phyloP scores from a whole-genome alignment of 306 rosid species.

The Trifolium dubium region DNA sequence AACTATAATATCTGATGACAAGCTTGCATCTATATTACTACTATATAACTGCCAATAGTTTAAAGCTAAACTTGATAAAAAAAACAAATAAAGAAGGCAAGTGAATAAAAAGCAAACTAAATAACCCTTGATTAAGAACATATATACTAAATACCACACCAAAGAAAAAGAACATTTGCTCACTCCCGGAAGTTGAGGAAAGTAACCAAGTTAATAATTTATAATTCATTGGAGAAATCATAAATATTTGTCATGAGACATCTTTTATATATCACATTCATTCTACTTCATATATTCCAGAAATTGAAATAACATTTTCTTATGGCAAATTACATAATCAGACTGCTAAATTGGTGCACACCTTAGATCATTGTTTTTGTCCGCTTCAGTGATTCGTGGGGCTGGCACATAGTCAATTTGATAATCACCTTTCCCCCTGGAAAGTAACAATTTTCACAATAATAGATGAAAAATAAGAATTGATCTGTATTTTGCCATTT shows the following conservation, averaged over 20 bases:
- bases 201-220: no score
- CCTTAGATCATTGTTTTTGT: slow-evolving; percentile 79
- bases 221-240: neutral
- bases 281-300: slow-evolving; percentile 8
- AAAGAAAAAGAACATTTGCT: slow-evolving; percentile 12
- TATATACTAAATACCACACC: neutral
- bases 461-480: neutral
- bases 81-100: slow-evolving; percentile 20
- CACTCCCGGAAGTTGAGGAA: neutral
- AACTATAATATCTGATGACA: no score
- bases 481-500: no score
- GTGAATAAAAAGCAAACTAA: slow-evolving; percentile 7
- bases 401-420: slow-evolving; percentile 90
- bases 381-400: slow-evolving; percentile 89
- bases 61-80: slow-evolving; percentile 17
- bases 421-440: slow-evolving; percentile 80
- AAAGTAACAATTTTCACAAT: slow-evolving; percentile 37
- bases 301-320: slow-evolving; percentile 14
- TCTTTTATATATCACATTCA: slow-evolving; percentile 7
- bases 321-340: slow-evolving; percentile 18
- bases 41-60: neutral
- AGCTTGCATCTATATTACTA: no score
- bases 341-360: slow-evolving; percentile 45
- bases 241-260: slow-evolving; percentile 2
- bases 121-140: slow-evolving; percentile 9